Base-by-base conservation (phyloP, 1,284 basidiomycete genomes). In the Austroboletus niveus region DNA sequence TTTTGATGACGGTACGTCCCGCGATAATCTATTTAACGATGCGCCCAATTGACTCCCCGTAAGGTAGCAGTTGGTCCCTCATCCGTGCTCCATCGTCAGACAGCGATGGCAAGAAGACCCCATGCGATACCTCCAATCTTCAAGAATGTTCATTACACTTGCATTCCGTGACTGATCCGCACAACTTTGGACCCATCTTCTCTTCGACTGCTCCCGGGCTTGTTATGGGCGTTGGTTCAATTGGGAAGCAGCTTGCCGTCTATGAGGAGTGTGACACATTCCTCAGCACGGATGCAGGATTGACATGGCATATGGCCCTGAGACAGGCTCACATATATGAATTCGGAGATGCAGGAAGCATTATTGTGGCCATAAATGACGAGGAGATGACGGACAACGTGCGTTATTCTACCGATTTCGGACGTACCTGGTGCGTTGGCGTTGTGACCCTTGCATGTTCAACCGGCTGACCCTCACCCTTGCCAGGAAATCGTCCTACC, bases 191-290 rank as follows among this genome's bases (percentile, higher is more conserved):
- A 0, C 84, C 89, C 22, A 82, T 98, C 22, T 98, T 98, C 72
- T 96, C 94, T 1, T 94, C 93, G 0, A 87, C 92, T 10, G 95
- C 95, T 0, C 95, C 96, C 0, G 96, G 96, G 0, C 82, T 94
- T 55, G 87, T 94, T 32, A 96, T 99, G 90, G 96, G 89, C 32
- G 94, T 99, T 2, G 96, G 96, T 7, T 91, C 84, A 0, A 80
- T 98, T 29, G 94, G 95, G 2, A 72, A 79, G 15, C 73, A 75
- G 15, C 74, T 98, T 5, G 68, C 77, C 32, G 76, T 85, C 0
- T 99, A 99, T 65, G 85, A 90, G 46, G 89, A 97, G 35, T 89
- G 91, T 65, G 93, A 98, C 63, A 98, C 96, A 0, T 99, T 95
- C 75, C 69, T 98, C 55, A 93, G 89, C 61, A 90, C 81, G 0